These are phyloP conservation scores for Rhizopus stolonifer DNA, from an alignment of 371 early-diverging fungal genomes.

Conservation along the genomic window DNA sequence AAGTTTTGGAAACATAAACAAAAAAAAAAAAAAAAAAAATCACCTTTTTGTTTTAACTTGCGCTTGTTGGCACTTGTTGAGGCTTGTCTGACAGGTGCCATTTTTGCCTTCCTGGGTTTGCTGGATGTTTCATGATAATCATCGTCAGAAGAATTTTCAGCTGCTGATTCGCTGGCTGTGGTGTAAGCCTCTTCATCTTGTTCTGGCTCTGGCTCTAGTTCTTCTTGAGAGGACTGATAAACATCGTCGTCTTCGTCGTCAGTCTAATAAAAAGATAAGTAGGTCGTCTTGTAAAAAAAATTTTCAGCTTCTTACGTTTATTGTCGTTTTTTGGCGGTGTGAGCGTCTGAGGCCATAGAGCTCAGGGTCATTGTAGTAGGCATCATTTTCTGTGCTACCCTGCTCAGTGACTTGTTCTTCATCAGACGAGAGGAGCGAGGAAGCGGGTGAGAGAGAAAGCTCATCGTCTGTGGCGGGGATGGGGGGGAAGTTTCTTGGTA, in stretches of 20 bases:
- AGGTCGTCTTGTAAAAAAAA: background rate
- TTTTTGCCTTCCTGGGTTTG: background rate
- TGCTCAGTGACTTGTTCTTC: slow-evolving; percentile 5
- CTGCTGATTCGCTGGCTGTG: slow-evolving; percentile 22
- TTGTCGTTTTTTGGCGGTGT: slow-evolving; percentile 12
- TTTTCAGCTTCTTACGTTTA: background rate
- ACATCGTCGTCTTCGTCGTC: slow-evolving; percentile 1
- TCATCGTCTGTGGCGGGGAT: slow-evolving; percentile 1
- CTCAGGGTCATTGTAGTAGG: slow-evolving; percentile 20
- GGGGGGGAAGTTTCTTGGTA: background rate
- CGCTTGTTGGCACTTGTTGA: background rate
- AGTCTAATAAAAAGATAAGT: background rate
- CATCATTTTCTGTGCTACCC: slow-evolving; percentile 1
- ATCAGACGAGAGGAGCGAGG: background rate
- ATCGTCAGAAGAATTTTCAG: slow-evolving; percentile 19
- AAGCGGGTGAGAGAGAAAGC: background rate
- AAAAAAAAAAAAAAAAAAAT: slow-evolving; percentile 1
- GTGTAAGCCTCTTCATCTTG: slow-evolving; percentile 22
- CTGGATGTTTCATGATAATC: slow-evolving; percentile 12
- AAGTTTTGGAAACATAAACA: background rate
- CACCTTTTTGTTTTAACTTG: slow-evolving; percentile 3
- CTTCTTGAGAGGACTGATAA: background rate
- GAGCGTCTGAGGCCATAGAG: slow-evolving; percentile 27
- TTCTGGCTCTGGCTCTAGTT: slow-evolving; percentile 10
- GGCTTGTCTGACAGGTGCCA: background rate